These are phyloP conservation scores for Apocynum venetum DNA, from an alignment of 257 asterid genomes.

Conservation along the genomic window DNA sequence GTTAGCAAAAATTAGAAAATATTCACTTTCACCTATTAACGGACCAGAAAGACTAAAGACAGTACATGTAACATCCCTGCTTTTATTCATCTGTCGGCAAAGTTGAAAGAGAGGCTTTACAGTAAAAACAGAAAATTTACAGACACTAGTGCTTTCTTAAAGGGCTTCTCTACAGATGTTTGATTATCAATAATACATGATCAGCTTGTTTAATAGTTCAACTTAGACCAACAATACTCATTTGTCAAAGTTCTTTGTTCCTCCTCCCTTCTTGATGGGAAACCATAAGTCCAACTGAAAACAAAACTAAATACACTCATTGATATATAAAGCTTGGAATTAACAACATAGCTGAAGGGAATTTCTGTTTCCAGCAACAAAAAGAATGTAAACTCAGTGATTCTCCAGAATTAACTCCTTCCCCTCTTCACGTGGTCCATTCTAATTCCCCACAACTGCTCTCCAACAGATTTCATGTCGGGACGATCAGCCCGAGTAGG, in stretches of 20 bases:
- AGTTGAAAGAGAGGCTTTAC: neutral
- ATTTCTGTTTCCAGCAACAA: neutral
- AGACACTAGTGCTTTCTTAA: neutral
- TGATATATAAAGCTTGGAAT: neutral
- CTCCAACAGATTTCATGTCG: slow-evolving; percentile 73
- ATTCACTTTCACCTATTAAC: too few species aligned
- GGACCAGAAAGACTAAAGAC: neutral
- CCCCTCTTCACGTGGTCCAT: slow-evolving; percentile 69
- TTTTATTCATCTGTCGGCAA: neutral
- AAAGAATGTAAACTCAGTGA: neutral
- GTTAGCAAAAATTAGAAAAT: too few species aligned
- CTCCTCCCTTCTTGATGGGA: neutral
- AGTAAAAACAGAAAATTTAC: neutral
- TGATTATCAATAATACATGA: neutral
- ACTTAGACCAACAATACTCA: neutral
- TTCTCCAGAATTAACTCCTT: slow-evolving; percentile 14
- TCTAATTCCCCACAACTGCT: slow-evolving; percentile 89
- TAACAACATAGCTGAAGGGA: neutral
- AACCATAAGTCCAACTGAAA: neutral
- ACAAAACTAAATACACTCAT: neutral
- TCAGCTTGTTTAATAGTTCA: neutral
- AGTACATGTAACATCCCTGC: neutral
- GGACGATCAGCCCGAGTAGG: slow-evolving; percentile 89
- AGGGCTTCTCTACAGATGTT: neutral
- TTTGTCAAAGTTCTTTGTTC: neutral